Evolutionary conservation across 352 stramenopile species (phyloP), one percentile per base, ranked within the genome.

Genomic region (Phytophthora capsici): DNA sequence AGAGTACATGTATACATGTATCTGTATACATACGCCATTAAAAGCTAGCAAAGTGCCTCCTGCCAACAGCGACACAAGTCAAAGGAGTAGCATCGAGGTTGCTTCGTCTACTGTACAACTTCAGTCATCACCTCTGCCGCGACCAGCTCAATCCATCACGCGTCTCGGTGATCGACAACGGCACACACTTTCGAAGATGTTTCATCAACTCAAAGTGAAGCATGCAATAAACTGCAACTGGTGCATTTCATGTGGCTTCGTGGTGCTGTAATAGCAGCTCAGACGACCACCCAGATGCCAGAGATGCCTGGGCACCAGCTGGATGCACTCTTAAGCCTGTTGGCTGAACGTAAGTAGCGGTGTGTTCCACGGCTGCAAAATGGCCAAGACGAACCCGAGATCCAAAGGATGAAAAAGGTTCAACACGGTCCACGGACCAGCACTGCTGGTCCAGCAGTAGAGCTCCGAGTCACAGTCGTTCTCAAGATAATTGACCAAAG

Each of bases 131-230:
- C 9, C 20, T 57, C 36, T 48, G 50, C 37, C 37, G 6, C 20
- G 53, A 61, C 52, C 52, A 49, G 25, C 22, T 49, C 28, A 56
- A 49, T 37, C 38, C 36, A 48, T 51, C 49, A 57, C 13, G 2
- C 6, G 32, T 64, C 46, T 64, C 46, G 57, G 57, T 64, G 57
- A 57, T 64, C 57, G 57, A 58, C 36, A 57, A 9, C 28, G 28
- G 3, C 28, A 34, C 28, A 34, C 9, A 34, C 28, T 34, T 34
- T 12, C 9, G 28, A 12, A 34, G 9, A 32, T 12, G 0, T 32
- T 12, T 8, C 12, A 2, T 6, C 8, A 3, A 34, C 8, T 34
- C 28, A 34, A 3, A 12, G 28, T 34, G 28, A 14, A 34, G 7
- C 9, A 34, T 14, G 28, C 9, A 34, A 13, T 2, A 5, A 14